These are phyloP conservation scores for Capsella bursapastoris DNA, from an alignment of 345 rosid species.

Conservation along the genomic window DNA sequence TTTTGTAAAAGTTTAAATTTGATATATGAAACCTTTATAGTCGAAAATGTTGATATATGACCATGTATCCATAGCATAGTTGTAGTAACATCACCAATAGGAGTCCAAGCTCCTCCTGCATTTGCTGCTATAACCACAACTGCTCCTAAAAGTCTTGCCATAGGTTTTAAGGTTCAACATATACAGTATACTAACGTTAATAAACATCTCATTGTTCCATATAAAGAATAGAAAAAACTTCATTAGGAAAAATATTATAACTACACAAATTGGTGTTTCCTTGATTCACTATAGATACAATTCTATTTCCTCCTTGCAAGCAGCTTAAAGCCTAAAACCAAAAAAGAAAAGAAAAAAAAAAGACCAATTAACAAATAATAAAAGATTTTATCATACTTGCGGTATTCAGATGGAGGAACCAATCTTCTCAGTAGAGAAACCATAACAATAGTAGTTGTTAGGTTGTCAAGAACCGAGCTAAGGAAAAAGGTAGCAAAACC, in stretches of 20 bases:
- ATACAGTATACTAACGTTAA: background rate
- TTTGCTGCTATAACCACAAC: constrained; percentile 89
- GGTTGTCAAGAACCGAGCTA: constrained; percentile 81
- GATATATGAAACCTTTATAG: constrained; percentile 56
- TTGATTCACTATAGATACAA: background rate
- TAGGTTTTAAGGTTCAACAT: background rate
- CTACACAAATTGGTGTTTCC: constrained; percentile 1
- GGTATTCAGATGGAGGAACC: constrained; percentile 75
- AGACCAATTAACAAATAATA: background rate
- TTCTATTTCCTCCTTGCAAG: background rate
- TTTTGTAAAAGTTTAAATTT: no score
- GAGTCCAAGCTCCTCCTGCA: constrained; percentile 94
- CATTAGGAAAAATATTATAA: background rate
- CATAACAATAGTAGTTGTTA: constrained; percentile 86
- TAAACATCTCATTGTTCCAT: background rate
- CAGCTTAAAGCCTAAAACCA: background rate
- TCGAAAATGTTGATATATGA: constrained; percentile 68
- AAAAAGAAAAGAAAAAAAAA: background rate
- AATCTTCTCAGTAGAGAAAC: constrained; percentile 74
- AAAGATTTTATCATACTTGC: constrained; percentile 60
- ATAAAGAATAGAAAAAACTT: background rate
- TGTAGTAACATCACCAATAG: constrained; percentile 88
- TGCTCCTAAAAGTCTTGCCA: constrained; percentile 75
- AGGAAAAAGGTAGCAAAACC: constrained; percentile 82
- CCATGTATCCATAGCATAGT: constrained; percentile 94